Base-by-base conservation (phyloP, 2,329 filamentous ascomycete species). In the Fusarium anguioides region DNA sequence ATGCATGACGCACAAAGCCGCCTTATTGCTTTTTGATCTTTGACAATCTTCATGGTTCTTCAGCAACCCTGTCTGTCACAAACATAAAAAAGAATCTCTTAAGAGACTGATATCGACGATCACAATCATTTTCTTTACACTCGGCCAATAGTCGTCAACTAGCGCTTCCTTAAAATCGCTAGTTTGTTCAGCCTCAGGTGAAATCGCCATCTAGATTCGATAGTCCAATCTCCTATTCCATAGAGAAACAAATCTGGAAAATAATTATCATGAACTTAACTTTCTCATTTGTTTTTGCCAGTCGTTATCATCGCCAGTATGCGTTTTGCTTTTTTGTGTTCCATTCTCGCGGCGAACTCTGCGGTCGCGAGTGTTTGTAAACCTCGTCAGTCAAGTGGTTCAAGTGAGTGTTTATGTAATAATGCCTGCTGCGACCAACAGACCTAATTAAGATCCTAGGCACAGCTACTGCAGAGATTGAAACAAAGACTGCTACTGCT, bases 161-260 rank as follows among this genome's bases (percentile, higher is more conserved):
- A 39, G 50, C n/a, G 18, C 21, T 23, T 21, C 31, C 8, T 44
- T 21, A 14, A 14, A 8, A 1, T n/a, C 37, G 27, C 40, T 56
- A 46, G 26, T 33, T 33, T 12, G 18, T 37, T 18, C 31, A 46
- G n/a, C 31, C 14, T 41, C 33, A 41, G 23, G 4, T 27, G 46
- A 9, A 49, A 49, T 49, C 23, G 40, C 46, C 50, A 20, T 29
- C 20, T 39, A 23, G 39, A 58, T 0, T 24, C 54, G 42, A 56
- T 56, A 39, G 50, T 33, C 2, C 0, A 1, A 6, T 56, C 54
- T 36, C 39, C 51, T 46, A 57, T 39, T 33, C n/a, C 3, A 3
- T 14, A 8, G 15, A 27, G 12, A 5, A 45, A 20, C 11, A 21
- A 18, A 5, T 17, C 26, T 46, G 15, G 4, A 41, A 2, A 29